Conservation (phyloP, 2,329 filamentous ascomycete species). For the Hypocreales sp. region DNA sequence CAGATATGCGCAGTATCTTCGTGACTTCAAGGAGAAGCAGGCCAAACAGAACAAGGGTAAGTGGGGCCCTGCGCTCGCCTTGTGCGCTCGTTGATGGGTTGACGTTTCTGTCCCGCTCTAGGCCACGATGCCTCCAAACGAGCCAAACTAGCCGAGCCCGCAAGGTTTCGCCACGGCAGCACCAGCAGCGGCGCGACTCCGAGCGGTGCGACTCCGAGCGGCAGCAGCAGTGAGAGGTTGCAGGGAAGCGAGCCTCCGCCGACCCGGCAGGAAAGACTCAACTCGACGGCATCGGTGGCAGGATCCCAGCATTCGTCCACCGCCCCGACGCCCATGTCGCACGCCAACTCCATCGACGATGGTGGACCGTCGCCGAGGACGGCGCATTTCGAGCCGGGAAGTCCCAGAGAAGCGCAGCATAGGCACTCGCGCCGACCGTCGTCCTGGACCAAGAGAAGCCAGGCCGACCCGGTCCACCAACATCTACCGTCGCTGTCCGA, state of each 20-base stretch:
- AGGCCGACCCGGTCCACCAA: conserved; percentile 12
- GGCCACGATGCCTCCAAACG: conserved; percentile 29
- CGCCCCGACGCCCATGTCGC: conserved; percentile 17
- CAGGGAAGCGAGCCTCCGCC: conserved; percentile 32
- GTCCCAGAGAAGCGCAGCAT: conserved; percentile 11
- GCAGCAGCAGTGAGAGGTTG: conserved; percentile 31
- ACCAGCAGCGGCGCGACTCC: conserved; percentile 25
- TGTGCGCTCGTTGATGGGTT: too few species aligned
- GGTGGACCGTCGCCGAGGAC: conserved; percentile 25
- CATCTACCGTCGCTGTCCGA: conserved; percentile 31
- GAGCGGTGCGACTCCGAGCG: conserved; percentile 21
- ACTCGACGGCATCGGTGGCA: conserved; percentile 28
- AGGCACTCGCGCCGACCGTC: conserved; percentile 12
- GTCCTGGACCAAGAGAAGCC: conserved; percentile 6
- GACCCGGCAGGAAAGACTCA: conserved; percentile 28
- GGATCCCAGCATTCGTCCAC: conserved; percentile 28
- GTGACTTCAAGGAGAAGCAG: conserved; percentile 66
- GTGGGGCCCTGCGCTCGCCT: too few species aligned
- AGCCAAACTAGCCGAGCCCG: conserved; percentile 26
- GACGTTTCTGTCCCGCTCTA: too few species aligned
- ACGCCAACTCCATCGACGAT: conserved; percentile 25
- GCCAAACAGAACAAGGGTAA: conserved; percentile 38
- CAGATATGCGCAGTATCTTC: conserved; percentile 55
- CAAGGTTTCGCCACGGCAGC: conserved; percentile 19
- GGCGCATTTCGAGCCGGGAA: conserved; percentile 18